phyloP scores from a whole-genome alignment of 2,329 filamentous ascomycete genomes.

The Lachnellula arida region DNA sequence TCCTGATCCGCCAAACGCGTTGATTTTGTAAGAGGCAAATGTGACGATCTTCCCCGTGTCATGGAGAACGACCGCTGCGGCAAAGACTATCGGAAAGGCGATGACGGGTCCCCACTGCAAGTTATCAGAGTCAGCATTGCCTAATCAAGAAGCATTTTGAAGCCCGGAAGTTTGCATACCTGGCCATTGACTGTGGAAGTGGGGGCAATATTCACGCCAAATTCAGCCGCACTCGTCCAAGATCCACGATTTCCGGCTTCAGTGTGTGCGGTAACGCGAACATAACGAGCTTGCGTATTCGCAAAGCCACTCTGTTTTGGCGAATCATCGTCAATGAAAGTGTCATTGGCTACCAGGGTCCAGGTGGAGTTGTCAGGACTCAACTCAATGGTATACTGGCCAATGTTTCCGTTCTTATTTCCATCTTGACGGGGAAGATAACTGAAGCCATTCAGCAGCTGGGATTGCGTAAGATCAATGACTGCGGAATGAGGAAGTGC shows the following conservation, averaged over 20 bases:
- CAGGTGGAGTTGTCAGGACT: conserved; percentile 21
- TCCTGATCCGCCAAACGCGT: conserved; percentile 16
- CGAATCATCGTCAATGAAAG: conserved; percentile 12
- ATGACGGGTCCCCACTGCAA: conserved; percentile 15
- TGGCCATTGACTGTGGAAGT: conserved; percentile 2
- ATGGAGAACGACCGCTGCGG: conserved; percentile 12
- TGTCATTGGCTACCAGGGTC: conserved; percentile 27
- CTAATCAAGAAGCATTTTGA: too few relatives aligned
- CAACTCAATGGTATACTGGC: conserved; percentile 28
- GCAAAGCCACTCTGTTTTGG: conserved; percentile 8
- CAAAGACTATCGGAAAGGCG: conserved; percentile 16
- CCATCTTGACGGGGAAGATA: conserved; percentile 33
- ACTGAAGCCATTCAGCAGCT: conserved; percentile 30
- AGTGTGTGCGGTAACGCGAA: conserved; percentile 12
- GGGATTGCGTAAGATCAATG: conserved; percentile 32
- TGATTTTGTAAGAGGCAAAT: conserved; percentile 9
- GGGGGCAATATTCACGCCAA: conserved; percentile 2
- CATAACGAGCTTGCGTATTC: conserved; percentile 7
- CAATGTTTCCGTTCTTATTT: conserved; percentile 34
- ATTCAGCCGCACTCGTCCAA: conserved; percentile 14
- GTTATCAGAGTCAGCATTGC: too few relatives aligned
- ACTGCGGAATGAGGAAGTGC: conserved; percentile 30
- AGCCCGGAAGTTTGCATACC: too few relatives aligned
- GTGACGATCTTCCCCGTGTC: conserved; percentile 13
- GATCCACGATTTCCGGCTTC: conserved; percentile 18